Percentiles rank a stretch among this genome's conserved stretches.
These are phyloP conservation scores for Auriculariales sp. DNA, from an alignment of 768 basidiomycete genomes.

Conservation along the genomic window DNA sequence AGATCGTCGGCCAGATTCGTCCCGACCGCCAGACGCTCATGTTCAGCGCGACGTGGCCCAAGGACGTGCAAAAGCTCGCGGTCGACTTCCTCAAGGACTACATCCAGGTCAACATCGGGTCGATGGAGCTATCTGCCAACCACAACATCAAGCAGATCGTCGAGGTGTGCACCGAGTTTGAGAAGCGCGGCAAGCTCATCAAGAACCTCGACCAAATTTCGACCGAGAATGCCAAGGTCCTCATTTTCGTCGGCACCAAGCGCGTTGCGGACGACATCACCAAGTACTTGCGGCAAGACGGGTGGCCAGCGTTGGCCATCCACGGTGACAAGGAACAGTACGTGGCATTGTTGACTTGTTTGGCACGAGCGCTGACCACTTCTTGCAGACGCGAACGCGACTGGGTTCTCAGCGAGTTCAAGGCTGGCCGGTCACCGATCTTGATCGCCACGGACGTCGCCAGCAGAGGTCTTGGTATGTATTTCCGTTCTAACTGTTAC, in stretches of 20 bases:
- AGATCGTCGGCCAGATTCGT: constrained; percentile 93
- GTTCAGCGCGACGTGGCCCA: constrained; percentile 99
- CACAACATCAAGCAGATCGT: constrained; percentile 95
- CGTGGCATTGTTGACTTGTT: constrained; percentile 15
- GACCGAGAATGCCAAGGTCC: constrained; percentile 91
- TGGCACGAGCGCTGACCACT: background rate
- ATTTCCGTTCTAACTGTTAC: constrained; percentile 19
- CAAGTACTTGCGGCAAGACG: constrained; percentile 92
- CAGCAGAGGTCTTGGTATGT: constrained; percentile 99
- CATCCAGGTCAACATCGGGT: constrained; percentile 98
- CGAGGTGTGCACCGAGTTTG: constrained; percentile 93
- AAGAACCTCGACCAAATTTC: constrained; percentile 96
- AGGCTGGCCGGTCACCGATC: constrained; percentile 92
- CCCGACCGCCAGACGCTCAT: constrained; percentile 98
- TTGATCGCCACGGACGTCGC: constrained; percentile 98
- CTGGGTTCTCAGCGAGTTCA: constrained; percentile 98
- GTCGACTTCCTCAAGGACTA: constrained; percentile 92
- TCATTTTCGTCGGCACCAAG: constrained; percentile 97
- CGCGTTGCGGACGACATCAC: constrained; percentile 97
- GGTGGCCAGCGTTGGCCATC: constrained; percentile 99
- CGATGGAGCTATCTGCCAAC: constrained; percentile 95
- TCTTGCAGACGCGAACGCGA: constrained; percentile 79
- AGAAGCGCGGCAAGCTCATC: constrained; percentile 91
- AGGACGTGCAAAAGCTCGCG: constrained; percentile 96
- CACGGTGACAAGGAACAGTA: constrained; percentile 99